phyloP scores from a whole-genome alignment of 2,329 filamentous ascomycete genomes.

The Mycosphaerella sp. region DNA sequence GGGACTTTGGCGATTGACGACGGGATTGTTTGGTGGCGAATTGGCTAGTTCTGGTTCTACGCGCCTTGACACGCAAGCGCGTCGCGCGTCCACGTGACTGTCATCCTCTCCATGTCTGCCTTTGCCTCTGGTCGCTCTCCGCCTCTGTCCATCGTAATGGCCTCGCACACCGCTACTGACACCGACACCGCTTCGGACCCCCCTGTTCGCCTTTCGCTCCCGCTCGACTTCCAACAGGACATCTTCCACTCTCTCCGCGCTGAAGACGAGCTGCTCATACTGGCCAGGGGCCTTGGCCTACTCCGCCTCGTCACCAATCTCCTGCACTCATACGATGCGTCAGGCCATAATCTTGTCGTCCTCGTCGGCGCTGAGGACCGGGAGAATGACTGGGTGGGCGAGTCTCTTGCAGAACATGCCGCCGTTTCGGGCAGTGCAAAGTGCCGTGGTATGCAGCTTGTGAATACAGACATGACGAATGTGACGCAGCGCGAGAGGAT shows the following conservation, averaged over 20 bases:
- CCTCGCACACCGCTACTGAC: slow-evolving; percentile 1
- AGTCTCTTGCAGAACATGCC: slow-evolving; percentile 91
- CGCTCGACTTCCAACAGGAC: slow-evolving; percentile 86
- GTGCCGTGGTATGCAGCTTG: slow-evolving; percentile 77
- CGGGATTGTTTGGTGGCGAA: background rate
- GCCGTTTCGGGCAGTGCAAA: slow-evolving; percentile 77
- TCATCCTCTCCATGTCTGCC: background rate
- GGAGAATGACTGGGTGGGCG: slow-evolving; percentile 95
- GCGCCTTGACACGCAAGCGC: too few relatives aligned
- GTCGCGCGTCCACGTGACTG: background rate
- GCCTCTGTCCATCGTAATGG: background rate
- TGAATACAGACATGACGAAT: slow-evolving; percentile 91
- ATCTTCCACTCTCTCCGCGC: slow-evolving; percentile 84
- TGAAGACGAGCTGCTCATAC: slow-evolving; percentile 88
- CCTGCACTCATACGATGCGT: slow-evolving; percentile 92
- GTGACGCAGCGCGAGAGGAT: slow-evolving; percentile 84
- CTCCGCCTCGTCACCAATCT: slow-evolving; percentile 92
- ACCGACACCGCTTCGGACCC: slow-evolving; percentile 16
- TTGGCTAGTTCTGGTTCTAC: too few relatives aligned
- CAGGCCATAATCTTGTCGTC: slow-evolving; percentile 86
- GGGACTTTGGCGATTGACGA: background rate
- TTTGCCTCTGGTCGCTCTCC: background rate
- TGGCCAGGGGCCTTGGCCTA: slow-evolving; percentile 86
- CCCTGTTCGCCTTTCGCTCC: slow-evolving; percentile 75
- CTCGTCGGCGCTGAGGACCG: slow-evolving; percentile 84